Evolutionary conservation across 768 basidiomycete genomes (phyloP).

Genomic region (Dioszegia crocea): DNA sequence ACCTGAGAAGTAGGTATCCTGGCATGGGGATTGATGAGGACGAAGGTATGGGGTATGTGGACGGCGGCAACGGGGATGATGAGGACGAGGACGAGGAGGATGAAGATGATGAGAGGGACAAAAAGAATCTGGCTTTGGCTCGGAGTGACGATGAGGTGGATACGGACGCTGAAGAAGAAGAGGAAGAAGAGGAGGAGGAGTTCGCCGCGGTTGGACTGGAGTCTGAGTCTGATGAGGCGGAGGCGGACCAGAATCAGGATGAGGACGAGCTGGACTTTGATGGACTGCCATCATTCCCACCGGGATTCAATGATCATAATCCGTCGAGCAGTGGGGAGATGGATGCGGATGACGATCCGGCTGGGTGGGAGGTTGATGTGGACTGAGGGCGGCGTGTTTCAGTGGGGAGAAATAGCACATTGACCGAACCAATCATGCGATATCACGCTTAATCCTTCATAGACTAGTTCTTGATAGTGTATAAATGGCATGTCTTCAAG

Average conservation of each 20-base stretch:
- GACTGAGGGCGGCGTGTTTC: no score
- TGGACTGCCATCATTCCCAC: no score
- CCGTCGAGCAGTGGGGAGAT: no score
- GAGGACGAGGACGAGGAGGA: conserved; percentile 17
- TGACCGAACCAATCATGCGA: no score
- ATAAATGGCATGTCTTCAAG: no score
- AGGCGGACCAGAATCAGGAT: neutral
- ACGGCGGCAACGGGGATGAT: neutral
- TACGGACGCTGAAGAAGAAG: no score
- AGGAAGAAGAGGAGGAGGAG: neutral
- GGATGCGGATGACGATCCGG: no score
- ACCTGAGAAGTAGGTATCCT: neutral
- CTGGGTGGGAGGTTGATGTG: no score
- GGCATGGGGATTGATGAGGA: neutral
- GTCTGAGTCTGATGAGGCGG: neutral
- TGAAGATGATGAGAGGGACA: conserved; percentile 3
- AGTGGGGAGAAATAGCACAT: no score
- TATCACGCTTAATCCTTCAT: no score
- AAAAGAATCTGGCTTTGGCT: neutral
- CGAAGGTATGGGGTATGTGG: neutral
- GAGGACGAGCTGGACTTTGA: neutral
- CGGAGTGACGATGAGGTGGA: neutral
- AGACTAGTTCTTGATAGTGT: no score
- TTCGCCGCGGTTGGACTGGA: neutral
- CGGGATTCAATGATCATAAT: no score